These are phyloP conservation scores for Nakazawaea holstii DNA, from an alignment of 805 yeast genomes.

Conservation along the genomic window DNA sequence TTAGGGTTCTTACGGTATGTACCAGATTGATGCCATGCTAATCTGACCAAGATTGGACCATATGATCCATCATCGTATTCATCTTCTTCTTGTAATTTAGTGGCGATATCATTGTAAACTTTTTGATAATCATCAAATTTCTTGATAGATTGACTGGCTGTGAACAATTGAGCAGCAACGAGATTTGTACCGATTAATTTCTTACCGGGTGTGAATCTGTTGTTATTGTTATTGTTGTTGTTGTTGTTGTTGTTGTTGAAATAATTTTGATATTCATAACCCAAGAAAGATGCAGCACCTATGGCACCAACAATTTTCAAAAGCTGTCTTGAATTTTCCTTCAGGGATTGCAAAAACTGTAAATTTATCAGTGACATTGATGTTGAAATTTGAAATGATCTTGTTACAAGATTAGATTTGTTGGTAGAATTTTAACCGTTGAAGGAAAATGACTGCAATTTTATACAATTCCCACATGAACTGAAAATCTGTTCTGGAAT, in stretches of 20 bases:
- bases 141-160: conserved; percentile 14
- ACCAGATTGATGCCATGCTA: conserved; percentile 48
- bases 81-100: conserved; percentile 46
- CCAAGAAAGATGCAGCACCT: conserved; percentile 3
- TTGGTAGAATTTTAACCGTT: too few species aligned
- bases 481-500: neutral
- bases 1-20: conserved; percentile 36
- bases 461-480: neutral
- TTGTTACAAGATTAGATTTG: neutral
- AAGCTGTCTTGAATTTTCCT: neutral
- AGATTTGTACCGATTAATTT: conserved; percentile 1
- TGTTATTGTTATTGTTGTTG: neutral
- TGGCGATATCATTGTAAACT: conserved; percentile 71
- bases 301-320: neutral
- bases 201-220: conserved; percentile 5
- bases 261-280: neutral
- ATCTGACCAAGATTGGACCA: conserved; percentile 40
- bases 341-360: neutral
- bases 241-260: neutral
- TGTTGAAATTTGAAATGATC: neutral
- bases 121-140: conserved; percentile 51
- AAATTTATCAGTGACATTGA: neutral
- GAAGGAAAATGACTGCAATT: neutral
- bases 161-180: neutral
- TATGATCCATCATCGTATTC: conserved; percentile 60